These are phyloP conservation scores for Drechslerella dactyloides DNA, from an alignment of 2,329 filamentous ascomycete genomes.

Conservation along the genomic window DNA sequence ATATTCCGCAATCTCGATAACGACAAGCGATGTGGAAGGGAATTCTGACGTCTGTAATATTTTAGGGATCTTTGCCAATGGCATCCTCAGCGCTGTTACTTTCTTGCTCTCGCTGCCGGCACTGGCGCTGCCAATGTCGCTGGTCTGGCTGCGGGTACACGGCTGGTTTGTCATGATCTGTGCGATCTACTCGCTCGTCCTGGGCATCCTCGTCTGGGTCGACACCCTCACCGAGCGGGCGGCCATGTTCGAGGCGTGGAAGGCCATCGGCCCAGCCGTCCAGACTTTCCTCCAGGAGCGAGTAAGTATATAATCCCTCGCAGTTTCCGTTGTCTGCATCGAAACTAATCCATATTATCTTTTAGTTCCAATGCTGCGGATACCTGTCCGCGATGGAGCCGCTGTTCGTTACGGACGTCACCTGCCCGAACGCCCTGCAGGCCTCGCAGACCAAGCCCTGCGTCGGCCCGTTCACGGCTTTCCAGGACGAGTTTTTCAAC, in stretches of 20 bases:
- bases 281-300: constrained; percentile 74
- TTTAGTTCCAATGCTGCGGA: constrained; percentile 78
- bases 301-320: constrained; percentile 61
- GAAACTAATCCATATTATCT: constrained; percentile 49
- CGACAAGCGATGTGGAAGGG: too few species aligned
- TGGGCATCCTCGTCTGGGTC: constrained; percentile 75
- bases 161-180: constrained; percentile 70
- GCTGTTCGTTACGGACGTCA: constrained; percentile 72
- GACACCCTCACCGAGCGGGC: constrained; percentile 72
- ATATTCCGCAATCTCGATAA: too few species aligned
- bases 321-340: constrained; percentile 1
- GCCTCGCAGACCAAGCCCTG: constrained; percentile 75
- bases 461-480: constrained; percentile 70
- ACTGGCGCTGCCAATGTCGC: constrained; percentile 70
- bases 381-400: constrained; percentile 71
- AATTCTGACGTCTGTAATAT: too few species aligned
- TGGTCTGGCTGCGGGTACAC: constrained; percentile 73
- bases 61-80: constrained; percentile 73
- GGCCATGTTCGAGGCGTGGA: constrained; percentile 69
- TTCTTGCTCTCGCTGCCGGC: constrained; percentile 74
- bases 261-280: constrained; percentile 63
- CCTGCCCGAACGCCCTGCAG: constrained; percentile 72
- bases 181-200: constrained; percentile 68
- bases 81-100: constrained; percentile 72
- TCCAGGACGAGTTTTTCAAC: constrained; percentile 74